Base-by-base conservation (phyloP, 108 stramenopile species). In the Skeletonema potamos region DNA sequence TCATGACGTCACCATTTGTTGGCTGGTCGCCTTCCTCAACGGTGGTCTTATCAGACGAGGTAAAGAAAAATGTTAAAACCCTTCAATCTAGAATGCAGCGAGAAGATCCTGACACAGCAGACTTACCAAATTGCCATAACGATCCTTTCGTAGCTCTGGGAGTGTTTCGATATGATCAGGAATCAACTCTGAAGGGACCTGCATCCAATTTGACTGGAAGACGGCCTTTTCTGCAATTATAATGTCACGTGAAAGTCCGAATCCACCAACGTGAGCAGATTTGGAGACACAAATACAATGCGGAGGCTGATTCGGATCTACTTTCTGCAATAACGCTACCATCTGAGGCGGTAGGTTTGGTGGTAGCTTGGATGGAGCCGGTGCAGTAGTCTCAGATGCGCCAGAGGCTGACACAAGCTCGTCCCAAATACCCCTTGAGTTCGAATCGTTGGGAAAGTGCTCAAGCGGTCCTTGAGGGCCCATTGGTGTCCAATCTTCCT, bases 401-500 rank as follows among this genome's bases (percentile, higher is more conserved):
- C 76, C 81, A 3, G 76, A 69, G 9, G 39, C 20, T 6, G 65
- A 28, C 13, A 84, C 57, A 12, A 77, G 64, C 27, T 81, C 67
- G 28, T 84, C 76, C 75, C 68, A 70, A 17, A 61, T 43, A 66
- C 75, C 70, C 17, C 32, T 33, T 18, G 76, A 73, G 48, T 77
- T 85, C 33, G 37, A 60, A 28, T 82, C 76, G 2, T 77, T 61
- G 1, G 76, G 71, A 15, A 84, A 59, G 34, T 84, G 80, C 27
- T 62, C 62, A 43, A 76, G 62, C 17, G 66, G 54, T 28, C 75
- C 36, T 33, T 81, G 71, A 11, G 79, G 82, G 1, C 68, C 70
- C 76, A 77, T 67, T 20, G 76, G 71, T 3, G 76, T 72, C 83
- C 83, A 84, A 61, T 84, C 83, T 54, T 84, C 83, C 8, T 43